Evolutionary conservation across 768 basidiomycete species (phyloP).

Genomic region (Crepidotus variabilis): DNA sequence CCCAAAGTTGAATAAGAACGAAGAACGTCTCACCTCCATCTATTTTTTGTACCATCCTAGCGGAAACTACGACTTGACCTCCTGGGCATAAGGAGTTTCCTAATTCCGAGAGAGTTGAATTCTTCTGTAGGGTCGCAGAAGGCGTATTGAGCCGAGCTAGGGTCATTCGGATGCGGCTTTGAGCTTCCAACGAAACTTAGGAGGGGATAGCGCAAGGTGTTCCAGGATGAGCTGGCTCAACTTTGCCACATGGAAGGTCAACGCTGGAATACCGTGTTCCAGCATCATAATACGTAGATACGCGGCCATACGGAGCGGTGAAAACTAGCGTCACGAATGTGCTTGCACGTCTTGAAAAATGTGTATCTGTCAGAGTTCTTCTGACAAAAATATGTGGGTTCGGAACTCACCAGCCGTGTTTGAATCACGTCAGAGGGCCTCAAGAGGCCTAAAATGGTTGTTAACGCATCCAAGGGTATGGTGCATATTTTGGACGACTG

Average conservation of each 20-base stretch:
- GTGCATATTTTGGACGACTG: neutral
- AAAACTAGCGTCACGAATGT: neutral
- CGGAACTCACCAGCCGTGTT: neutral
- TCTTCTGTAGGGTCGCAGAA: neutral
- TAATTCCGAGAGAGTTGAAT: neutral
- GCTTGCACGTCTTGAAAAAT: neutral
- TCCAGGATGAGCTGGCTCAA: neutral
- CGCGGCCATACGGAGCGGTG: neutral
- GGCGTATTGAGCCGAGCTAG: neutral
- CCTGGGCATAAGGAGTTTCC: neutral
- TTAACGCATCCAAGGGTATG: neutral
- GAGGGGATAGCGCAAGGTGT: neutral
- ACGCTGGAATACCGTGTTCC: neutral
- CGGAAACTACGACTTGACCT: neutral
- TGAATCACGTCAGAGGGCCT: neutral
- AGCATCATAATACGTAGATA: neutral
- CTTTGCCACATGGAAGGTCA: neutral
- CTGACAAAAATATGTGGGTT: neutral
- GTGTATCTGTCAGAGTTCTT: neutral
- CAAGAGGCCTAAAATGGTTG: neutral
- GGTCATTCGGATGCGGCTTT: neutral
- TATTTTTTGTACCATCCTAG: neutral
- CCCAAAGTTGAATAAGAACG: neutral
- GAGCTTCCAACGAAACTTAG: neutral
- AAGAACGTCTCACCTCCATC: neutral